Evolutionary conservation across 176 grass and related monocot species (phyloP).

Genomic region (Oropetium thomaeum): DNA sequence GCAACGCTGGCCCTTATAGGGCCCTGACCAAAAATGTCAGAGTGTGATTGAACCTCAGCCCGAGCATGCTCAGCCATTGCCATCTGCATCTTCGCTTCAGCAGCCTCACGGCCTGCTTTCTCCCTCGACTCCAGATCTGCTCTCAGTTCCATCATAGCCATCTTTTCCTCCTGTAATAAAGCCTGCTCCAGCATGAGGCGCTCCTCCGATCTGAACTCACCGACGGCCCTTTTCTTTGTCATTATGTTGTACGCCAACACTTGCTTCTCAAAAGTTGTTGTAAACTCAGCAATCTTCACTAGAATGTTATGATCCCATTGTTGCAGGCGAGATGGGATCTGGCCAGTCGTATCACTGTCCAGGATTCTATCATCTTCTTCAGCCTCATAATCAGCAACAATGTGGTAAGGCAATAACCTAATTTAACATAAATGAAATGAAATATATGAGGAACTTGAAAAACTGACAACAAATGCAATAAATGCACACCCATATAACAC

Average conservation of each 20-base stretch:
- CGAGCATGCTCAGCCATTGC: conserved; percentile 65
- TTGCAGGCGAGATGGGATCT: conserved; percentile 75
- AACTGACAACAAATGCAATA: neutral
- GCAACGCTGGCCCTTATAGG: conserved; percentile 55
- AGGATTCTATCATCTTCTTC: conserved; percentile 98
- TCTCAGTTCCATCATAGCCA: conserved; percentile 47
- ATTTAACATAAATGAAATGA: conserved; percentile 21
- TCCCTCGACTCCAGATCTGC: conserved; percentile 69
- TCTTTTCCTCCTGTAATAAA: conserved; percentile 78
- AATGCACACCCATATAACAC: too few species aligned
- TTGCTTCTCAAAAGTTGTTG: conserved; percentile 91
- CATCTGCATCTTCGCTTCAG: conserved; percentile 70
- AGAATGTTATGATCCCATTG: conserved; percentile 99
- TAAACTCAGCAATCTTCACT: conserved; percentile 91
- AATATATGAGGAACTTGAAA: conserved; percentile 26
- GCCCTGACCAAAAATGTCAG: conserved; percentile 56
- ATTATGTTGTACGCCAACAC: conserved; percentile 97
- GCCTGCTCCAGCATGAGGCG: conserved; percentile 87
- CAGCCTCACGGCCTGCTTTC: conserved; percentile 72
- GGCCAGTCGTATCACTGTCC: conserved; percentile 69
- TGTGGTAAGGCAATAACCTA: conserved; percentile 95
- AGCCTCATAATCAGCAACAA: conserved; percentile 96
- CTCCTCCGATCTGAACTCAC: conserved; percentile 95
- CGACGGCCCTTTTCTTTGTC: conserved; percentile 74
- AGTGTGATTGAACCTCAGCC: conserved; percentile 55